These are phyloP conservation scores for Corymbia maculata DNA, from an alignment of 345 rosid species.

Conservation along the genomic window DNA sequence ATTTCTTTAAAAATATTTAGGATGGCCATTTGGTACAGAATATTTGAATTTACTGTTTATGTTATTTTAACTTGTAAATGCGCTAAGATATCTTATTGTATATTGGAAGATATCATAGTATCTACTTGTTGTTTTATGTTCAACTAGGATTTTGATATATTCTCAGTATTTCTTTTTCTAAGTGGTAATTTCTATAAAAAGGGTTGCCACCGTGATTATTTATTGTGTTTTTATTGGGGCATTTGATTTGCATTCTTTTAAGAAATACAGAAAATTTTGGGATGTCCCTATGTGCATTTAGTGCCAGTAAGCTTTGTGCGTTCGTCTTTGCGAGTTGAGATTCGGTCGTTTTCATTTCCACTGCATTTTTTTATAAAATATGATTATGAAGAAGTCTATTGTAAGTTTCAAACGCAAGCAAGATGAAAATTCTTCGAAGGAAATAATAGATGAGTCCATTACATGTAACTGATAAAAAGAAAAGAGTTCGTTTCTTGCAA, in stretches of 20 bases:
- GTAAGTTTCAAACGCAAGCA: neutral
- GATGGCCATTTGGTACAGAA: neutral
- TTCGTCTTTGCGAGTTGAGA: neutral
- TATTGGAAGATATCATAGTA: no score
- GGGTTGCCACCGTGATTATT: fast-evolving
- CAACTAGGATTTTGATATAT: neutral
- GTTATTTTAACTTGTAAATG: neutral
- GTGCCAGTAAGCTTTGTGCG: neutral
- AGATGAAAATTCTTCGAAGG: neutral
- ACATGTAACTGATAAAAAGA: no score
- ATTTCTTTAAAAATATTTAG: neutral
- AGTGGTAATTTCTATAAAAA: neutral
- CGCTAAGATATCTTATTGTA: no score
- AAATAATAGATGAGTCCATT: no score
- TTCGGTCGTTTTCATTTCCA: neutral
- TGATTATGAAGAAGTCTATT: neutral
- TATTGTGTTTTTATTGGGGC: no score
- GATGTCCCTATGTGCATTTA: neutral
- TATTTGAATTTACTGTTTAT: no score
- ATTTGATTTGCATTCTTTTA: neutral
- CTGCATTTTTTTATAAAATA: no score
- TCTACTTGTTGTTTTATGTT: fast-evolving
- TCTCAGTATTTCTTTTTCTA: fast-evolving
- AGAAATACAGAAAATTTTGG: no score
- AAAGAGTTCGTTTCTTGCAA: no score